Evolutionary conservation across 2,329 filamentous ascomycete species (phyloP), one percentile per base, ranked within the genome.

Genomic region (Fusarium verrucosum): DNA sequence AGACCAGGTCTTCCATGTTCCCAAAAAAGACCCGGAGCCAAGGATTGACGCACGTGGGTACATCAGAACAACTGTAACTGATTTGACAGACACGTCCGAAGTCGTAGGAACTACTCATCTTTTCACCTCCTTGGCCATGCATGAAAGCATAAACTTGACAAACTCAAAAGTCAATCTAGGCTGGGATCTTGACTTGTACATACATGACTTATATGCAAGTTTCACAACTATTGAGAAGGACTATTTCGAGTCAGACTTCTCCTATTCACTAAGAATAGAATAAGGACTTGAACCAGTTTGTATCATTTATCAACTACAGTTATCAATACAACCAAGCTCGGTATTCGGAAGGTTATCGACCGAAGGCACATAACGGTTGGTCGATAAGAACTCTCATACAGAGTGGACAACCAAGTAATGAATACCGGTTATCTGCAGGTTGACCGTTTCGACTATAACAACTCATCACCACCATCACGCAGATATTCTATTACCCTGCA

Each of bases 11-110:
- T 41, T 46, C 37, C 45, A 32, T 22, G 17, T 35, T 36, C 38
- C 50, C 49, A 32, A 36, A 33, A 23, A 47, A 30, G 57, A 46
- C 53, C 53, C 62, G 46, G 59, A 62, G 60, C 69, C 70, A 69
- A 70, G 59, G 35, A 53, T 67, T 65, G 46, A 59, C 50, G 69
- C 72, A 73, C 71, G 72, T 73, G 70, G 71, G 68, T 55, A 50
- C 22, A 30, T 37, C 10, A 44, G 25, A 33, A 14, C 26, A 41
- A 41, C 20, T 30, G 23, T 8, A 35, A 26, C 22, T 22, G 23
- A 26, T 28, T 22, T 20, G 25, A 38, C 25, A n/a, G 10, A n/a
- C 25, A 44, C 17, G 19, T 25, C 7, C 25, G 13, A 20, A 22
- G n/a, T 53, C 6, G 26, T 17, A 9, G 16, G 16, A 17, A 32